Evolutionary conservation across 2,329 filamentous ascomycete genomes (phyloP), one percentile per base, ranked within the genome.

Genomic region (Fusarium pseudocircinatum): DNA sequence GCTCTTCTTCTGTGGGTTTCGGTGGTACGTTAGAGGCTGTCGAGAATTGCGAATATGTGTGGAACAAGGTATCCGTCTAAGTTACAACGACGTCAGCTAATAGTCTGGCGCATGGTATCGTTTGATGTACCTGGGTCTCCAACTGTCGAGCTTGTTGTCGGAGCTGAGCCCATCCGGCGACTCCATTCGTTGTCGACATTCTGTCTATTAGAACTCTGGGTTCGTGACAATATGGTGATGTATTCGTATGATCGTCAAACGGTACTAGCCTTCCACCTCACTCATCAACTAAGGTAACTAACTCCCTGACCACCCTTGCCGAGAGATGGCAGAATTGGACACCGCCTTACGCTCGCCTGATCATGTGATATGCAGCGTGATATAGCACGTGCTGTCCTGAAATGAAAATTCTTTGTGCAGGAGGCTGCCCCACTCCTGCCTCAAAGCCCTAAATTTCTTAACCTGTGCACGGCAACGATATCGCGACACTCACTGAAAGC

Each of bases 11-110:
- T 60, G 93, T 93, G 16, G 96, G 93, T 79, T 96, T 95, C 9
- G 90, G 86, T 14, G 95, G 93, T 63, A 97, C 92, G 78, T 93
- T 94, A 24, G 93, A 85, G 67, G 93, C 90, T 24, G 93, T 91
- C 24, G 94, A 92, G 85, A 95, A 98, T 82, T 98, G 96, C 22
- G 96, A 96, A 81, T 97, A 99, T 69, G 89, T 91, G 78, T 95
- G 93, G 81, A 95, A 94, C 65, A 93, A 85, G 69, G 89, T 91
- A 83, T 98, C 95, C 52, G 95, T 97, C 94, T 98, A 69, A 65
- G 66, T 49, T 60, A 47, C 24, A 44, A 53, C 70, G 47, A 73
- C 67, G 71, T 78, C 77, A 78, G 70, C 64, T 67, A 64, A 40
- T 52, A 59, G 37, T 60, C 40, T 28, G 61, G 65, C 67, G 69